Base-by-base conservation (phyloP, 225 moss, liverwort and hornwort species). In the Antitrichia curtipendula region DNA sequence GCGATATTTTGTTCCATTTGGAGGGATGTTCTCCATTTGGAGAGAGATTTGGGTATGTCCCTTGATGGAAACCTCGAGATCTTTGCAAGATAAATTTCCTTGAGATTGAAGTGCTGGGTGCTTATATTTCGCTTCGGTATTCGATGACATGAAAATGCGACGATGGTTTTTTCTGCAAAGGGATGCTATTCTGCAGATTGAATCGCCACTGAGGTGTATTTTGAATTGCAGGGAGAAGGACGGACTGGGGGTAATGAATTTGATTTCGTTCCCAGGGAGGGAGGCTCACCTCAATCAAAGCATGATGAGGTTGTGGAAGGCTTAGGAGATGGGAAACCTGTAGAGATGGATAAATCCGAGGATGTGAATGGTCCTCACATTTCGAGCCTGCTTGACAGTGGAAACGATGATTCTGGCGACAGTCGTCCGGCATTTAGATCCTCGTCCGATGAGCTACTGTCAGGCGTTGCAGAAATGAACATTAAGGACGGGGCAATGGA, bases 391-490 rank as follows among this genome's bases (percentile, higher is more conserved):
- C 85, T 82, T 82, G 92, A 85, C 63, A 89, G 83, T 80, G 93
- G 86, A 73, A 88, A 86, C 53, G 92, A 86, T 73, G 84, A 88
- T 41, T 66, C 84, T 15, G 94, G 93, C 54, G 89, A 88, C 74
- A 92, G 75, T 87, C 81, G 80, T 43, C 78, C 92, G 28, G 85
- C 89, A 45, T 76, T 87, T 23, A 85, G 75, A 78, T 91, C 89
- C 83, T 89, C 86, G 64, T 63, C 85, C 72, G 87, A 92, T 62
- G 92, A 81, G 84, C 82, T 84, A 65, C 47, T 68, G 80, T 69
- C 91, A 80, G 93, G 85, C 87, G 90, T 57, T 91, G 88, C 92
- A 85, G 93, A 91, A 86, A 83, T 90, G 89, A 96, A 88, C 88
- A 90, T 87, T 80, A 86, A 78, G 81, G 83, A 84, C 84, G 92